Evolutionary conservation across 176 grass and related monocot genomes (phyloP).

Genomic region (Tuctoria greenei): DNA sequence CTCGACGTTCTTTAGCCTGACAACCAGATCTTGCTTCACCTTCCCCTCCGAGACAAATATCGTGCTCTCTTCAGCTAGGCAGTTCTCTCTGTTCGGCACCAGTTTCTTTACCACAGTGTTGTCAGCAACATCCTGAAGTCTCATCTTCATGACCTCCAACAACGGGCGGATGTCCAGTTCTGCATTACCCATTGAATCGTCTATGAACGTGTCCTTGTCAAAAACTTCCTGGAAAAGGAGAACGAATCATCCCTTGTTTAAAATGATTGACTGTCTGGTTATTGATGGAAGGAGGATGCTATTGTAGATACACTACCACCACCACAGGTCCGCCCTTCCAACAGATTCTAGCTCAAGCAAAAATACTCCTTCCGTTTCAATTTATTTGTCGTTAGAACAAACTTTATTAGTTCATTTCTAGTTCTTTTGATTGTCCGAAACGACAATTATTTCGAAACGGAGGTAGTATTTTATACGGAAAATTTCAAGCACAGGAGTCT

Average conservation of each 20-base stretch:
- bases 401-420: too few species aligned
- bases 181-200: conserved; percentile 77
- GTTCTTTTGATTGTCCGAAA: too few species aligned
- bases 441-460: too few species aligned
- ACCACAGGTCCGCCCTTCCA: too few species aligned
- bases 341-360: too few species aligned
- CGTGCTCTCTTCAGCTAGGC: conserved; percentile 54
- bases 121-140: conserved; percentile 48
- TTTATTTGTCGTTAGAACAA: too few species aligned
- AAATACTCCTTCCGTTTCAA: too few species aligned
- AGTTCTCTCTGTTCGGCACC: conserved; percentile 65
- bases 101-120: conserved; percentile 47
- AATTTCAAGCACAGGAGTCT: too few species aligned
- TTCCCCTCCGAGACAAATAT: conserved; percentile 49
- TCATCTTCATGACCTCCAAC: conserved; percentile 73
- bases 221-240: conserved; percentile 64
- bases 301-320: not conserved
- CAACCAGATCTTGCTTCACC: conserved; percentile 60
- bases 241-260: not conserved
- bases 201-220: conserved; percentile 84
- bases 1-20: conserved; percentile 59
- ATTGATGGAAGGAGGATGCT: not conserved
- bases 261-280: not conserved
- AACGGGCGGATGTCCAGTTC: conserved; percentile 69
- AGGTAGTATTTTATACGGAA: too few species aligned